Evolutionary conservation across 208 protist genomes (phyloP).

Genomic region (Trichomonas gallinae): DNA sequence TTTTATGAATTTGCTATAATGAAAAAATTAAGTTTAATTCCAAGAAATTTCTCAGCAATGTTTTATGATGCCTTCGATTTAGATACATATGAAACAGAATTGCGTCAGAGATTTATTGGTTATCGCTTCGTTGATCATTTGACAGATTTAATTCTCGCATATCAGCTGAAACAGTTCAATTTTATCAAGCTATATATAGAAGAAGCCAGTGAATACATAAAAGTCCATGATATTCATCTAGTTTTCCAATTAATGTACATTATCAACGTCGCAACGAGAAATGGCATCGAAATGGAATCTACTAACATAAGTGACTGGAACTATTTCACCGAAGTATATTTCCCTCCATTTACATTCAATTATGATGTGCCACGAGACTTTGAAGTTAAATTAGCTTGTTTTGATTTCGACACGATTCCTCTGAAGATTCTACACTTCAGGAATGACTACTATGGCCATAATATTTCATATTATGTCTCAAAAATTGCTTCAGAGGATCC

Average conservation of each 20-base stretch:
- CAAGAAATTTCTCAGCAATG: neutral
- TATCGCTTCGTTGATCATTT: neutral
- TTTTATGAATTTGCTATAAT: neutral
- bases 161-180: neutral
- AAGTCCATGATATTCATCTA: neutral
- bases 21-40: neutral
- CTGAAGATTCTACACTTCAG: neutral
- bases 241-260: neutral
- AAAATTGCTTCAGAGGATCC: neutral
- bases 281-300: neutral
- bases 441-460: neutral
- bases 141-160: neutral
- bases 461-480: neutral
- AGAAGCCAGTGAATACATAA: neutral
- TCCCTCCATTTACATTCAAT: neutral
- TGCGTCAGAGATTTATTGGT: neutral
- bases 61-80: neutral
- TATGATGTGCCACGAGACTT: neutral
- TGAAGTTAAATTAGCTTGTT: neutral
- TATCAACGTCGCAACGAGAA: neutral
- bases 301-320: neutral
- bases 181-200: neutral
- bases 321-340: neutral
- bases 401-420: neutral
- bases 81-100: neutral